A percentile compares a stretch with the other conserved stretches of the same genome.
Conservation (phyloP, 768 basidiomycete species). For the Mycena floridula region DNA sequence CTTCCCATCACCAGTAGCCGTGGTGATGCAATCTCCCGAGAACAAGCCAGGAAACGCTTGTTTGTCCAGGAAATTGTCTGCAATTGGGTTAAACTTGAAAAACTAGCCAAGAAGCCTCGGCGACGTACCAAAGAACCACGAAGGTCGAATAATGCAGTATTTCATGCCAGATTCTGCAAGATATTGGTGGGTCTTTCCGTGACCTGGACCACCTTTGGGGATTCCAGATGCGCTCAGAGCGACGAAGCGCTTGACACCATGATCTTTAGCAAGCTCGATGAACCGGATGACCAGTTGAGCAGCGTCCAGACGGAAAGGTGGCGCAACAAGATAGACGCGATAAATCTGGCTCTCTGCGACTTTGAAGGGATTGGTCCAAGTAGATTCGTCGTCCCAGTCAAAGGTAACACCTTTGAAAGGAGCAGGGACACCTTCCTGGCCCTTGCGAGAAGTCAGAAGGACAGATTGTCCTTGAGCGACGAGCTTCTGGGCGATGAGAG, state of each 20-base stretch:
- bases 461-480: slow-evolving; percentile 17
- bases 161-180: slow-evolving; percentile 25
- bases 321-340: slow-evolving; percentile 25
- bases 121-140: slow-evolving; percentile 32
- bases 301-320: slow-evolving; percentile 10
- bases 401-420: slow-evolving; percentile 24
- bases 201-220: slow-evolving; percentile 16
- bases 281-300: slow-evolving; percentile 18
- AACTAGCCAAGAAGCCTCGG: no score
- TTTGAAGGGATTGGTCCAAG: slow-evolving; percentile 25
- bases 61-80: no score
- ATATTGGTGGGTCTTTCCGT: slow-evolving; percentile 29
- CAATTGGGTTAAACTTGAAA: no score
- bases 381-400: slow-evolving; percentile 28
- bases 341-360: slow-evolving; percentile 18
- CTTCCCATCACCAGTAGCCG: slow-evolving; percentile 20
- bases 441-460: slow-evolving; percentile 24
- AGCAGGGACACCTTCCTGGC: slow-evolving; percentile 10
- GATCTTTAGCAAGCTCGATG: slow-evolving; percentile 24
- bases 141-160: slow-evolving; percentile 27
- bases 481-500: slow-evolving; percentile 20
- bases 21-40: no score
- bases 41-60: no score
- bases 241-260: slow-evolving; percentile 28
- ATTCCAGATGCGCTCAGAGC: slow-evolving; percentile 20